Conservation (phyloP, 306 rosid genomes). For the Cercis canadensis region DNA sequence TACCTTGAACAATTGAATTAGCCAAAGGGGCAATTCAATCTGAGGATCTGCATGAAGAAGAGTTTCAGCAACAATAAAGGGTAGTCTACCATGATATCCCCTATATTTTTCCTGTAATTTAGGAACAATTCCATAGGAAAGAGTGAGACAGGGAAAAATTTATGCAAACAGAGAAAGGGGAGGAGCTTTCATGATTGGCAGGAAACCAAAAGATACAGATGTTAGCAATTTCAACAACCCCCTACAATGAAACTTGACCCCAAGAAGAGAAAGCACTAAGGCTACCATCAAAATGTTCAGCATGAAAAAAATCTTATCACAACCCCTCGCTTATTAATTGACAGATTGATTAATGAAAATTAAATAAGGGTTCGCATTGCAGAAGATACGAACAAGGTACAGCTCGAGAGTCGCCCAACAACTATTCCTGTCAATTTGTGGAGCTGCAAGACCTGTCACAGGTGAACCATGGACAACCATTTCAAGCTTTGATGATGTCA, state of each 20-base stretch:
- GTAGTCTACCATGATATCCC: slow-evolving; percentile 78
- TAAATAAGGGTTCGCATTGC: slow-evolving; percentile 2
- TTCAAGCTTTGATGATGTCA: slow-evolving; percentile 68
- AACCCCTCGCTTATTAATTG: background rate
- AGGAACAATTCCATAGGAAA: slow-evolving; percentile 17
- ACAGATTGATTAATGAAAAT: slow-evolving; percentile 21
- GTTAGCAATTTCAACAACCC: background rate
- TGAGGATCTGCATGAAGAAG: slow-evolving; percentile 83
- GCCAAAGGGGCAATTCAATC: slow-evolving; percentile 94
- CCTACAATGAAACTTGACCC: background rate
- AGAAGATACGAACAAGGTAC: slow-evolving; percentile 74
- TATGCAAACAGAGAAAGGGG: background rate
- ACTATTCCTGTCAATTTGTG: slow-evolving; percentile 55
- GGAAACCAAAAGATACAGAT: background rate
- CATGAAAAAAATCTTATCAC: background rate
- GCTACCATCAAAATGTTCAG: background rate
- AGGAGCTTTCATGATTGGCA: background rate
- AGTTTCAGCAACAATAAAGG: slow-evolving; percentile 81
- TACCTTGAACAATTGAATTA: slow-evolving; percentile 92
- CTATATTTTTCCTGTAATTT: slow-evolving; percentile 77
- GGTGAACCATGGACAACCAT: slow-evolving; percentile 67
- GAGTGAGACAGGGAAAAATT: slow-evolving; percentile 14
- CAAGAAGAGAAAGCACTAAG: background rate
- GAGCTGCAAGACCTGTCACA: slow-evolving; percentile 48
- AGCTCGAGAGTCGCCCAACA: slow-evolving; percentile 81